phyloP scores from a whole-genome alignment of 139 green algal species.

The Chlamydomonas applanata region DNA sequence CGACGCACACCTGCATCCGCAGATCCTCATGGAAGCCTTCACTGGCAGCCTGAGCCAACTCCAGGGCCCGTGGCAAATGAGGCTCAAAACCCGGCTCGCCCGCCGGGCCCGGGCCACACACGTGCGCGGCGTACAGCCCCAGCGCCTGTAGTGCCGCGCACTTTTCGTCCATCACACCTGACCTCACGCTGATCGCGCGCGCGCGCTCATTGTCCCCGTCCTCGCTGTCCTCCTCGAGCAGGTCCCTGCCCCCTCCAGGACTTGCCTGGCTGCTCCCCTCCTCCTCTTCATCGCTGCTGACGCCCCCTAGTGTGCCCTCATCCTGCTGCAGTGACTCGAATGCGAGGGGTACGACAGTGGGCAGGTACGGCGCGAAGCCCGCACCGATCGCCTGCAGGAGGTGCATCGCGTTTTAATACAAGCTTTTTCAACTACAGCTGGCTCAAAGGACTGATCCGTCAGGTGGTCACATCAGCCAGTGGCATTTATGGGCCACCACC shows the following conservation, averaged over 20 bases:
- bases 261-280: neutral
- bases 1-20: constrained; percentile 30
- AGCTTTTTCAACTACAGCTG: too few species aligned
- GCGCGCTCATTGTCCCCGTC: constrained; percentile 32
- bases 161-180: constrained; percentile 79
- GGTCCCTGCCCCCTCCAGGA: neutral
- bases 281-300: constrained; percentile 14
- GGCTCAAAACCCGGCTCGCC: constrained; percentile 41
- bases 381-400: constrained; percentile 29
- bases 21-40: constrained; percentile 71
- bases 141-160: constrained; percentile 57
- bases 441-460: too few species aligned
- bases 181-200: neutral
- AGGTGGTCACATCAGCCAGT: too few species aligned
- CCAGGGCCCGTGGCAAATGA: constrained; percentile 45
- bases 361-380: constrained; percentile 55
- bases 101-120: neutral
- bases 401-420: too few species aligned
- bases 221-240: constrained; percentile 14
- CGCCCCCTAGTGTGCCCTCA: constrained; percentile 38
- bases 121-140: constrained; percentile 52
- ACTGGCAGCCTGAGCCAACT: constrained; percentile 18
- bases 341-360: constrained; percentile 44
- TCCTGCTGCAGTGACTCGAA: constrained; percentile 47
- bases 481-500: too few species aligned